Percentiles rank a stretch among this genome's conserved stretches.
phyloP scores from a whole-genome alignment of 1,139 yeast species.

The Lodderomyces margitis region DNA sequence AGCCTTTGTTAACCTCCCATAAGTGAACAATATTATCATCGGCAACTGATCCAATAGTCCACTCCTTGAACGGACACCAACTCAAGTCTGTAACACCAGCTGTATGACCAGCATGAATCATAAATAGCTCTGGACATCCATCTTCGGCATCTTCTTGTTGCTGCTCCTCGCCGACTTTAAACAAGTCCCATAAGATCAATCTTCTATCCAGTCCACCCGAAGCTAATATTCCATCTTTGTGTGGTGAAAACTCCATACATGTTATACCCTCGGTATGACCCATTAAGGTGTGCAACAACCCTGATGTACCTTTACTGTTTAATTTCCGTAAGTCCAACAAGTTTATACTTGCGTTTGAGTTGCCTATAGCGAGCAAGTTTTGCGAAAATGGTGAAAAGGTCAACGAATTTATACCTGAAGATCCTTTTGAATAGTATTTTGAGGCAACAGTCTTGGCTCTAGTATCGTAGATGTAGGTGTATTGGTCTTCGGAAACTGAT shows the following conservation, averaged over 20 bases:
- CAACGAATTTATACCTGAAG: slow-evolving; percentile 57
- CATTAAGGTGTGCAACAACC: slow-evolving; percentile 64
- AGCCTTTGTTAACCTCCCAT: slow-evolving; percentile 63
- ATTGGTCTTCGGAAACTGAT: slow-evolving; percentile 67
- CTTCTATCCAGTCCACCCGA: slow-evolving; percentile 73
- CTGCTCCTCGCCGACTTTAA: slow-evolving; percentile 74
- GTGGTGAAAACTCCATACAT: slow-evolving; percentile 68
- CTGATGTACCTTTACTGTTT: slow-evolving; percentile 22
- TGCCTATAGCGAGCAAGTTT: slow-evolving; percentile 64
- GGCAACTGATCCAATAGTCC: slow-evolving; percentile 73
- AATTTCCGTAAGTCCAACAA: slow-evolving; percentile 59
- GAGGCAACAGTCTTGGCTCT: slow-evolving; percentile 30
- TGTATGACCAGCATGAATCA: slow-evolving; percentile 89
- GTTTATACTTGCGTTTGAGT: slow-evolving; percentile 63
- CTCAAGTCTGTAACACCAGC: slow-evolving; percentile 71
- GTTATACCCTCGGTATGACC: slow-evolving; percentile 75
- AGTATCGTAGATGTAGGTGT: slow-evolving; percentile 42
- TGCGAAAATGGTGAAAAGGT: slow-evolving; percentile 63
- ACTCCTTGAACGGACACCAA: slow-evolving; percentile 67
- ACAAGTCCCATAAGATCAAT: slow-evolving; percentile 70
- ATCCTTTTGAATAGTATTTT: slow-evolving; percentile 29
- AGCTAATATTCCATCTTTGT: slow-evolving; percentile 67
- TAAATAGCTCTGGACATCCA: slow-evolving; percentile 75
- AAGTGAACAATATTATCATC: slow-evolving; percentile 77
- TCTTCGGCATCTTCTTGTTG: slow-evolving; percentile 76